Base-by-base conservation (phyloP, 2,329 filamentous ascomycete genomes). In the Nannizziopsis arthrosporioides region DNA sequence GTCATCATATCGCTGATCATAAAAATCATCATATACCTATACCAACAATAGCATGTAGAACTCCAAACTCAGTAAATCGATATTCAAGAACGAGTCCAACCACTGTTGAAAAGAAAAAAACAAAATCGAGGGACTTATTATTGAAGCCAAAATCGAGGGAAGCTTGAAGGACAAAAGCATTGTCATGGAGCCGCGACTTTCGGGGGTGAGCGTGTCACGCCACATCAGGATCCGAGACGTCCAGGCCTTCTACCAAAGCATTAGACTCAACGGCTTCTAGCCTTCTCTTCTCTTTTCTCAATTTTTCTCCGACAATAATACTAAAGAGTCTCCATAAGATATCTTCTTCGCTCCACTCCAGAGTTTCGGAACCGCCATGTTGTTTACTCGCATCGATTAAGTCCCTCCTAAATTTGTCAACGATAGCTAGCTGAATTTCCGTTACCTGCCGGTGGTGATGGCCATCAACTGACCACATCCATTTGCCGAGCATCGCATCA, bases 261-360 rank as follows among this genome's bases (percentile, higher is more conserved):
- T 30, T 47, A n/a, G 30, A 17, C n/a, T 36, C 30, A 3, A 19
- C 14, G n/a, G n/a, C 31, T 19, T 44, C 35, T 18, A 44, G 43
- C 35, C 48, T 42, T 51, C 64, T 67, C 48, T 56, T 55, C 50
- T 70, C 67, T 45, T 61, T 61, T 56, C 69, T 60, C 43, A 71
- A 64, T 50, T 68, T 65, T 53, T 71, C 68, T 31, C 69, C 69
- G 57, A 72, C 66, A 22, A 71, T 69, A 48, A 72, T 63, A 50
- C 69, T 69, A 49, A 70, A 68, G 50, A 72, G 56, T 53, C 67
- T 59, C 54, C 61, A 61, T 50, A 68, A 63, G 49, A 72, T 55
- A 38, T 72, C 67, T 42, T 68, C 64, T 38, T 68, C 67, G 19
- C 59, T 65, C 69, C 69, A 72, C 44, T 63, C 67, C 54, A 67